Conservation (phyloP, 164 flowering plant genomes). For the Dillenia suffruticosa region DNA sequence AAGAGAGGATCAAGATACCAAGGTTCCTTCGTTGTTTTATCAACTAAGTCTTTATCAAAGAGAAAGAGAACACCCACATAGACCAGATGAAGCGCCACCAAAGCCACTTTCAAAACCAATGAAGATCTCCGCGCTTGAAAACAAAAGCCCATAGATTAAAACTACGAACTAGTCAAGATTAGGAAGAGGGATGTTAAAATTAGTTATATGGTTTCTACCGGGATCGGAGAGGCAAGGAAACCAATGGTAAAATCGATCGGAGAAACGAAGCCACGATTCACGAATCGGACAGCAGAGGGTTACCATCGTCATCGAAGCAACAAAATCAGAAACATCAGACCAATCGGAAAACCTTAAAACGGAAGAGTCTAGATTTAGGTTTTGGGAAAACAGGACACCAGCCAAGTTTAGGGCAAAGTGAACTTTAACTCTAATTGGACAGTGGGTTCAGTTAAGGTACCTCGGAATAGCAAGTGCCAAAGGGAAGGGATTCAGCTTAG, state of each 20-base stretch:
- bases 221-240: constrained; percentile 87
- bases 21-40: constrained; percentile 46
- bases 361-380: background rate
- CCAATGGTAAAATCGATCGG: constrained; percentile 29
- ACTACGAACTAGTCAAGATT: background rate
- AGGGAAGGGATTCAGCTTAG: too few species aligned
- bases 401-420: too few species aligned
- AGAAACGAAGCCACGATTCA: constrained; percentile 29
- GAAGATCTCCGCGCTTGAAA: constrained; percentile 71
- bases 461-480: too few species aligned
- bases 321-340: constrained; percentile 2
- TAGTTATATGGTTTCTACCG: constrained; percentile 24
- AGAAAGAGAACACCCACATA: constrained; percentile 58
- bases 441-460: too few species aligned
- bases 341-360: background rate
- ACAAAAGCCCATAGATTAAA: background rate
- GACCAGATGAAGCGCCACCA: constrained; percentile 67
- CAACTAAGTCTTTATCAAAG: constrained; percentile 53
- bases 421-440: too few species aligned
- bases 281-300: constrained; percentile 30
- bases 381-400: too few species aligned
- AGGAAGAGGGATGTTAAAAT: background rate
- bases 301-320: constrained; percentile 18
- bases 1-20: constrained; percentile 45
- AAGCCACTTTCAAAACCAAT: constrained; percentile 48